Base-by-base conservation (phyloP, 257 asterid species). In the Nicotiana noctiflora region DNA sequence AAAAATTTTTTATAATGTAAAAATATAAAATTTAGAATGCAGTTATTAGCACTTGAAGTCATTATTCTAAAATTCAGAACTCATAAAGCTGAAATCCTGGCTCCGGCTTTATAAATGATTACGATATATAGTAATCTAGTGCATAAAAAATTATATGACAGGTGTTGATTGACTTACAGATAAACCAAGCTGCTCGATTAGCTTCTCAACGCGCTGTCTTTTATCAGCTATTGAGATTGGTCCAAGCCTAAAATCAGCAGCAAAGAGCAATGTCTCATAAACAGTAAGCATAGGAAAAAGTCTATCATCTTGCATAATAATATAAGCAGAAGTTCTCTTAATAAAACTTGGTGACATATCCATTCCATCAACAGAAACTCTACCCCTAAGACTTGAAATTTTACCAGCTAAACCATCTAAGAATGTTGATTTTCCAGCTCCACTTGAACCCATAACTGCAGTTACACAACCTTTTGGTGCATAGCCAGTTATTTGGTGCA, bases 371-470 rank as follows among this genome's bases (percentile, higher is more conserved):
- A 91, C 80, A 10, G 88, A 67, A 52, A 93, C 92, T 40, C 84
- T 53, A 32, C 97, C 97, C 82, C 83, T 84, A 9, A 93, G 88
- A 65, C 97, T 93, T 3, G 94, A 93, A 3, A 91, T 91, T 53
- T 93, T 67, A 14, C 96, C 96, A 0, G 96, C 96, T 85, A 93
- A 76, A 3, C 84, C 96, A 40, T 93, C 97, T 81, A 93, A 84
- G n/a, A 93, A 88, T 0, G 97, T 93, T 6, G 94, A 91, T 60
- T 93, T 93, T 1, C 96, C 96, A 17, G 96, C 96, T 5, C 97
- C 97, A 76, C 97, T 93, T 1, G 97, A 96, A 46, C 97, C 97
- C 97, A 93, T 93, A 2, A 93, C 94, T 0, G 97, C 97, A 0
- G 94, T 93, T 51, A 93, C 85, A 84, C 88, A 85, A 74, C 97